Evolutionary conservation across 2,329 filamentous ascomycete genomes (phyloP), one percentile per base, ranked within the genome.

Genomic region (Neoarthrinium moseri): DNA sequence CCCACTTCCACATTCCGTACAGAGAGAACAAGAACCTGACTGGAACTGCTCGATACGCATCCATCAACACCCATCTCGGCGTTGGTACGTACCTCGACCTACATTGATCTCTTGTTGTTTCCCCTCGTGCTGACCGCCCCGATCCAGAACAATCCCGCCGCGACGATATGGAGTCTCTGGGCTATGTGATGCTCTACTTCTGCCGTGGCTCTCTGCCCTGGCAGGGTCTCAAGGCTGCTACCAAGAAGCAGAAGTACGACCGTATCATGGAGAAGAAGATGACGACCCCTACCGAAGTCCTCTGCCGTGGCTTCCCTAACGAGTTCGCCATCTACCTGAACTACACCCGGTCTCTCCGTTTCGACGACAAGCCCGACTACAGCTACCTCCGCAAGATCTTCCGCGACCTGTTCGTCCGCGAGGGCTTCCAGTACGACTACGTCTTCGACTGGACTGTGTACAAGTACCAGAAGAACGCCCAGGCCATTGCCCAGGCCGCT

Each of bases 181-280:
- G 94, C 61, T 97, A 99, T 61, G 94, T 99, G 64, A 97, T 99
- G 91, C 87, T 99, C 53, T 99, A 99, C 81, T 99, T 99, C 78
- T 97, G 92, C 80, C 92, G 94, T 72, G 94, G 94, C 53, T 96
- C 91, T 54, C 90, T 99, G 47, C 94, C 94, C 51, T 99, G 94
- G 94, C 94, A 99, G 77, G 94, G 94, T 47, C 80, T 96, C 45
- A 96, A 96, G 83, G 92, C 92, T 75, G 92, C 92, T 59, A 96
- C 91, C 57, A 96, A 96, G 85, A 96, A 96, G 86, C 92, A 97
- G 78, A 99, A 99, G 79, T 97, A 99, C 68, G 94, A 99, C 74
- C 85, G 92, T 56, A 99, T 99, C 75, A 97, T 97, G 92, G 94
- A 99, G 81, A 99, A 99, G 86, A 99, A 99, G 89, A 97, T 97